phyloP scores from a whole-genome alignment of 169 alveolate genomes.

The Eimeria necatrix region DNA sequence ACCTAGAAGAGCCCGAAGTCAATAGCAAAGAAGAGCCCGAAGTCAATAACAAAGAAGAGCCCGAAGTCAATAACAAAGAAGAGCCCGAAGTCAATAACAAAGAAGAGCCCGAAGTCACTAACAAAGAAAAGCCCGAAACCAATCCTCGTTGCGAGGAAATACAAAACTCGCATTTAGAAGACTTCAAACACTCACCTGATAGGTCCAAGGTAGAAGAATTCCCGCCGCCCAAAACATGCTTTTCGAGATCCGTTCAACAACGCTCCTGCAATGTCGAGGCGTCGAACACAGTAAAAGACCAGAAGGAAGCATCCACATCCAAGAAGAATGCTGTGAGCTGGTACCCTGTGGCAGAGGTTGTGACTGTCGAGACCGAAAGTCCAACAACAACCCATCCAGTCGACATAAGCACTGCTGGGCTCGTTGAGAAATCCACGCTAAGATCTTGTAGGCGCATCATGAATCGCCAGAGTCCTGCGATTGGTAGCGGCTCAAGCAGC shows the following conservation, averaged over 20 bases:
- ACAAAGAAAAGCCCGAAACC: neutral
- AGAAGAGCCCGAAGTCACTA: neutral
- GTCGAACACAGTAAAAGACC: neutral
- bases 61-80: too few relatives aligned
- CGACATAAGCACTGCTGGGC: neutral
- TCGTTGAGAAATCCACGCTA: slow-evolving; percentile 10
- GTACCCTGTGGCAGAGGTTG: slow-evolving; percentile 54
- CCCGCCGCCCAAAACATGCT: neutral
- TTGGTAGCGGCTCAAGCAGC: slow-evolving; percentile 1
- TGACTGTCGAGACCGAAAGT: slow-evolving; percentile 49
- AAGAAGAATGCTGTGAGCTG: neutral
- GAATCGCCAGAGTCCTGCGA: neutral
- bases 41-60: neutral
- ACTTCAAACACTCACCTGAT: neutral
- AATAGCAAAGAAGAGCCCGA: neutral
- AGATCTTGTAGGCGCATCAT: slow-evolving; percentile 14
- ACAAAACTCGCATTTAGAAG: neutral
- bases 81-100: neutral
- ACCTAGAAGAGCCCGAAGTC: neutral
- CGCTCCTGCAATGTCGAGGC: neutral
- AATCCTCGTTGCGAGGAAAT: neutral
- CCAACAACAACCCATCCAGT: neutral
- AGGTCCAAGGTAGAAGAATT: neutral
- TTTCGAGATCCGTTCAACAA: neutral
- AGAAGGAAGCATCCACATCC: neutral